phyloP scores from a whole-genome alignment of 2,329 filamentous ascomycete genomes.

The Cadophora malorum region DNA sequence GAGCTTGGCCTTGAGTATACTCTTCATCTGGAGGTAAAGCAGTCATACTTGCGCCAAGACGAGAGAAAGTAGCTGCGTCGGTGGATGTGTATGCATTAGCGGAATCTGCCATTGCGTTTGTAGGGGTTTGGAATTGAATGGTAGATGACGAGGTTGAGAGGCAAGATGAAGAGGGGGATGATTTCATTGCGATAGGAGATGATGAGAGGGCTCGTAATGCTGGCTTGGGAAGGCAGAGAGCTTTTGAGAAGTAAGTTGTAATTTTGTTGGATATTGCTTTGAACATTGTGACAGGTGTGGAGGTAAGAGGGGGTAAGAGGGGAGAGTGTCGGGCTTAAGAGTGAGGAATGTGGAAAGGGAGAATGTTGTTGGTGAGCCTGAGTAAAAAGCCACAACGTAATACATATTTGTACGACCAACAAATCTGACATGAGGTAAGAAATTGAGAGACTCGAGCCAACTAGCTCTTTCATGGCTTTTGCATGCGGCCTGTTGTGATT shows the following conservation, averaged over 20 bases:
- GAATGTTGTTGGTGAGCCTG: background rate
- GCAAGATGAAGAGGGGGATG: background rate
- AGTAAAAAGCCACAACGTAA: background rate
- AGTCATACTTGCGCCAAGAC: constrained; percentile 17
- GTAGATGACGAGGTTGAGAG: background rate
- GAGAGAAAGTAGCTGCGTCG: constrained; percentile 21
- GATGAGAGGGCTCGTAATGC: background rate
- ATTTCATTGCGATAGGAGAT: background rate
- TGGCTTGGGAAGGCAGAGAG: background rate
- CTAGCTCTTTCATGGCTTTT: background rate
- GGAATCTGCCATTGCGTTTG: background rate
- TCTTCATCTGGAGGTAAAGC: constrained; percentile 19
- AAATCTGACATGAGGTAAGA: constrained; percentile 11
- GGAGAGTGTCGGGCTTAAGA: background rate
- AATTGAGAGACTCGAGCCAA: constrained; percentile 6
- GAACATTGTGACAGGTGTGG: background rate
- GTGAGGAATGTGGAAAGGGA: background rate
- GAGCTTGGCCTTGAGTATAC: background rate
- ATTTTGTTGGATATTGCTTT: background rate
- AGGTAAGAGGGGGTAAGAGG: background rate
- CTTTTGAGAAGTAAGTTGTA: background rate
- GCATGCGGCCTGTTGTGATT: background rate
- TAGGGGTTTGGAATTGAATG: background rate
- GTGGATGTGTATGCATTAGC: constrained; percentile 16
- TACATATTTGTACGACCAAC: background rate